Evolutionary conservation across 768 basidiomycete genomes (phyloP), one percentile per base, ranked within the genome.

Genomic region (Xerocomellus chrysenteron): DNA sequence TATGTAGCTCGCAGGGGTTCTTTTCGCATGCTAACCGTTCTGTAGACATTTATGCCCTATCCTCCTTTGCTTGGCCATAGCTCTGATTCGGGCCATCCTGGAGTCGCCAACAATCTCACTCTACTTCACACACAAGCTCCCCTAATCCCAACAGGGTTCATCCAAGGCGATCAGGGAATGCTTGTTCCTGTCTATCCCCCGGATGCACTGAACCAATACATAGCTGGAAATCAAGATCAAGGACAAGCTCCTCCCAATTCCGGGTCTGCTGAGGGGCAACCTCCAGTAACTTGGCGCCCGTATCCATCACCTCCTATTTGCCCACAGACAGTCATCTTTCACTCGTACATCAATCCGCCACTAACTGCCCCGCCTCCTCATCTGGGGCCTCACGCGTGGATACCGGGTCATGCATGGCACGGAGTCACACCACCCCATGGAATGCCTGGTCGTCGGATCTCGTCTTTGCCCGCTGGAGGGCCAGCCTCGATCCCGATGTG

Each of bases 101-200:
- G 70, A 54, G 40, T 56, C 26, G 40, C 41, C 13, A 54, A 47
- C 19, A 63, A 65, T 28, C 45, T 56, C 19, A 32, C 58, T 5
- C 36, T 66, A 47, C 35, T 62, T 50, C 64, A 67, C 42, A 19
- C 59, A 33, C 82, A 84, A 62, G 78, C 86, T 5, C 86, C 88
- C 17, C 72, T 88, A 12, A 74, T 80, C 43, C 83, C 87, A 2
- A 81, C 83, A 0, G 85, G 86, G 2, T 90, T 89, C 64, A 81
- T 87, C 51, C 86, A 88, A 57, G 83, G 84, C 52, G 85, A 88
- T 53, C 84, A 86, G 49, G 87, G 88, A 5, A 82, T 82, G n/a
- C 75, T 90, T 30, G 81, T 88, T 41, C 80, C 88, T 24, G 79
- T 88, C 33, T 90, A 90, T 65, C 81, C 80, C 26, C 83, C 83